phyloP scores from a whole-genome alignment of 805 yeast species.

The Lipomyces mesembrius region DNA sequence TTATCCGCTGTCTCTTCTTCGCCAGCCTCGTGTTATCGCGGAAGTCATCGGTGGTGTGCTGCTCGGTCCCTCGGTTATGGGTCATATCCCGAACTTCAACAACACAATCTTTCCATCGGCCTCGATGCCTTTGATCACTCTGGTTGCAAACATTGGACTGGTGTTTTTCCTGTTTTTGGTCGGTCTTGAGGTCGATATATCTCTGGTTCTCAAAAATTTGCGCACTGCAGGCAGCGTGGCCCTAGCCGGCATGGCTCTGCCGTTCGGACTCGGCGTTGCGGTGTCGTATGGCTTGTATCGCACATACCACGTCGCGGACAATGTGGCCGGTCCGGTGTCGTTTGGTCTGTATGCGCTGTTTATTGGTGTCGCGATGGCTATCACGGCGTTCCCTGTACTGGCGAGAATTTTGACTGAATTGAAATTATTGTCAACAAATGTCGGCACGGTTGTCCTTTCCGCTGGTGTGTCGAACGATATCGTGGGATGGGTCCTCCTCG shows the following conservation, averaged over 20 bases:
- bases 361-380: conserved; percentile 80
- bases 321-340: conserved; percentile 48
- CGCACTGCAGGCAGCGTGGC: conserved; percentile 72
- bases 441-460: conserved; percentile 65
- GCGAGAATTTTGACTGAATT: conserved; percentile 79
- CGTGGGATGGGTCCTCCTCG: conserved; percentile 79
- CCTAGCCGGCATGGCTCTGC: conserved; percentile 70
- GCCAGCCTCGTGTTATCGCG: conserved; percentile 81
- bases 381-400: conserved; percentile 84
- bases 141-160: conserved; percentile 75
- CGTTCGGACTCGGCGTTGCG: conserved; percentile 79
- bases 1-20: conserved; percentile 61
- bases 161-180: conserved; percentile 74
- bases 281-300: conserved; percentile 70
- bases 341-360: conserved; percentile 80
- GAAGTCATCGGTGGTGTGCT: conserved; percentile 79
- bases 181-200: conserved; percentile 77
- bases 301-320: conserved; percentile 43
- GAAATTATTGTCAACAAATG: conserved; percentile 55
- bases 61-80: conserved; percentile 76
- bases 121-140: conserved; percentile 65
- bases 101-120: conserved; percentile 64
- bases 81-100: conserved; percentile 71
- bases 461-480: conserved; percentile 84
- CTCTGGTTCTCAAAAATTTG: conserved; percentile 63